Evolutionary conservation across 306 rosid species (phyloP), one percentile per base, ranked within the genome.

Genomic region (Begonia fuchsioides): DNA sequence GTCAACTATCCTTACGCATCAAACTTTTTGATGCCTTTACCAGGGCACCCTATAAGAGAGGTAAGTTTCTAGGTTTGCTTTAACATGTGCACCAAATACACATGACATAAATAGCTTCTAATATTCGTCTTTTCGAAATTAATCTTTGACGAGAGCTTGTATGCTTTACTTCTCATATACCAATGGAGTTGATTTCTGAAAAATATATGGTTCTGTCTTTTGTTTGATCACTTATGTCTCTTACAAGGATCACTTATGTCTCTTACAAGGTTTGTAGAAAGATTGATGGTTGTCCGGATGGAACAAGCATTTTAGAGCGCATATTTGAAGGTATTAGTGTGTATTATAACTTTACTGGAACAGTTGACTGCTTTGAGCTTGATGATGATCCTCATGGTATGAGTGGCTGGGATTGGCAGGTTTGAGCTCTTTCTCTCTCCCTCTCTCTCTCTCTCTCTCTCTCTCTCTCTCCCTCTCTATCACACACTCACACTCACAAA

Each of bases 361-460:
- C 47, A 49, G 74, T 57, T 54, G 66, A 74, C 50, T 79, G 96
- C 68, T 82, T 86, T 68, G 63, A 76, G 47, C 53, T 86, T 57
- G 81, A 79, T 70, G 93, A 79, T 50, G 73, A 64, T 56, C 87
- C 93, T 55, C 90, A 79, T 68, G 93, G 96, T 62, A 43, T 75
- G 65, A 59, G 55, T 61, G 96, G 96, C 38, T 82, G 96, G 93
- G 58, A 82, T 58, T 86, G 83, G 83, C 86, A 86, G 96, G 96
- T 86, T 60, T 57, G 38, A 10, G 32, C 6, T 6, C 7, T 13
- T 13, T 20, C n/a, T 50, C 54, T 18, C 38, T 18, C 38, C 26
- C 32, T 16, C 45, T 1, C 13, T 41, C 45, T 41, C 45, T 10
- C 0, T 10, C 45, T n/a, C n/a, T n/a, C 7, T 13, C 35, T 20